Percentiles rank a stretch among this genome's conserved stretches.
phyloP scores from a whole-genome alignment of 2,329 filamentous ascomycete species.

The Tolypocladium tundrense region DNA sequence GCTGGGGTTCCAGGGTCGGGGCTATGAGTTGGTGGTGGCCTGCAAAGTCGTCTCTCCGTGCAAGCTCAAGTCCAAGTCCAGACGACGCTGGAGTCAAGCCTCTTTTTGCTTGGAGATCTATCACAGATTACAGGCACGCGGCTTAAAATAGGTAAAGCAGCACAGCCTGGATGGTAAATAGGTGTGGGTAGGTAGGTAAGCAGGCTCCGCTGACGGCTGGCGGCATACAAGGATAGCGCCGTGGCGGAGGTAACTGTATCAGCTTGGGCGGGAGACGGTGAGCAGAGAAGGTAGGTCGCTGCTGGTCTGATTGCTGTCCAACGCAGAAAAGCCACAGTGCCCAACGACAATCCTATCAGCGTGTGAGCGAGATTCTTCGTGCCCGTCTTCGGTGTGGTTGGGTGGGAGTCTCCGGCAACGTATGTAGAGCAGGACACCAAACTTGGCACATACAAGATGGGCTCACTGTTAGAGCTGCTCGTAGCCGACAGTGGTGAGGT shows the following conservation, averaged over 20 bases:
- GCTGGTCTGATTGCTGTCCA: neutral
- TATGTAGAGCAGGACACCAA: neutral
- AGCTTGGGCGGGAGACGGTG: neutral
- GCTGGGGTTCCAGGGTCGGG: slow-evolving; percentile 5
- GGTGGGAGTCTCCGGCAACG: neutral
- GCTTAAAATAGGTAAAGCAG: neutral
- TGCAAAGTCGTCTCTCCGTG: neutral
- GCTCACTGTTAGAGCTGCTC: neutral
- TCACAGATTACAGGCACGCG: neutral
- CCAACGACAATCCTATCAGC: neutral
- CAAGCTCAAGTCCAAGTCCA: neutral
- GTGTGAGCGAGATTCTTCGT: neutral
- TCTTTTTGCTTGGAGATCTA: neutral
- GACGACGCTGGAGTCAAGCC: neutral
- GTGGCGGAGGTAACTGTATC: slow-evolving; percentile 3
- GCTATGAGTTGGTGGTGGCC: neutral
- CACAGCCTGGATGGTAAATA: neutral
- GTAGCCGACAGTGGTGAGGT: neutral
- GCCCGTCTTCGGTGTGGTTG: neutral
- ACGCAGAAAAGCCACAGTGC: neutral
- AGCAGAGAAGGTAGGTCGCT: neutral
- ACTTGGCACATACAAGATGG: neutral
- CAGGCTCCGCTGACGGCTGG: slow-evolving; percentile 1
- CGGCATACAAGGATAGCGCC: neutral
- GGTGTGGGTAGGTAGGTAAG: slow-evolving; percentile 3